Percentiles rank a stretch among this genome's conserved stretches.
Conservation (phyloP, 345 rosid genomes). For the Sisymbrium irio region DNA sequence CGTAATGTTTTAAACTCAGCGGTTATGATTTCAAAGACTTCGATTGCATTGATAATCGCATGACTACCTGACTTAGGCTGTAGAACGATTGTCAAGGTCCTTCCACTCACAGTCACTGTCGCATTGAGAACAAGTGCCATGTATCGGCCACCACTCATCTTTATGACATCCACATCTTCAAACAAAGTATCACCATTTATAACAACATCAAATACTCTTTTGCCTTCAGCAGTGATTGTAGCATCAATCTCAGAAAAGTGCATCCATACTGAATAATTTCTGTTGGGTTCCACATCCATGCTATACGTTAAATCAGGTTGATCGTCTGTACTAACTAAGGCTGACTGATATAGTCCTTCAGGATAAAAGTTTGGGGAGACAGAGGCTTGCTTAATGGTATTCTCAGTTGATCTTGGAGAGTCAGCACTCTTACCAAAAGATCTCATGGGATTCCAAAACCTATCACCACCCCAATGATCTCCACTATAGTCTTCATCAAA, state of each 20-base stretch:
- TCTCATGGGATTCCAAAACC: conserved; percentile 71
- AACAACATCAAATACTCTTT: conserved; percentile 79
- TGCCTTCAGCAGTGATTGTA: conserved; percentile 52
- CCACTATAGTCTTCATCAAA: conserved; percentile 78
- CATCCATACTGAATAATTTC: conserved; percentile 86
- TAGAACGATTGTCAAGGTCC: conserved; percentile 68
- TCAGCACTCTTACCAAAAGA: conserved; percentile 65
- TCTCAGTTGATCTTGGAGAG: conserved; percentile 59
- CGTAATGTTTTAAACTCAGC: conserved; percentile 67
- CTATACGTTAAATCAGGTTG: conserved; percentile 69
- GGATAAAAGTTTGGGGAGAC: conserved; percentile 86
- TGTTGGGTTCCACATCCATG: conserved; percentile 87
- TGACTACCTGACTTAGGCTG: conserved; percentile 60
- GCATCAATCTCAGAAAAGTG: conserved; percentile 95
- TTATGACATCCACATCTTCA: conserved; percentile 57
- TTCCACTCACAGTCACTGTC: conserved; percentile 75
- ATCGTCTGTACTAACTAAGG: conserved; percentile 61
- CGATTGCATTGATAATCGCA: conserved; percentile 86
- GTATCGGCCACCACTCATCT: conserved; percentile 63
- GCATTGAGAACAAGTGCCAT: conserved; percentile 78
- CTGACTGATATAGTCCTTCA: conserved; percentile 77
- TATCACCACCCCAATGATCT: conserved; percentile 97
- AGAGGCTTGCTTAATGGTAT: conserved; percentile 58
- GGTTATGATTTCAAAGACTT: conserved; percentile 73
- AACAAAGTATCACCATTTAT: conserved; percentile 66